Evolutionary conservation across 1,284 basidiomycete genomes (phyloP).

Genomic region (Rhodotorula sp.): DNA sequence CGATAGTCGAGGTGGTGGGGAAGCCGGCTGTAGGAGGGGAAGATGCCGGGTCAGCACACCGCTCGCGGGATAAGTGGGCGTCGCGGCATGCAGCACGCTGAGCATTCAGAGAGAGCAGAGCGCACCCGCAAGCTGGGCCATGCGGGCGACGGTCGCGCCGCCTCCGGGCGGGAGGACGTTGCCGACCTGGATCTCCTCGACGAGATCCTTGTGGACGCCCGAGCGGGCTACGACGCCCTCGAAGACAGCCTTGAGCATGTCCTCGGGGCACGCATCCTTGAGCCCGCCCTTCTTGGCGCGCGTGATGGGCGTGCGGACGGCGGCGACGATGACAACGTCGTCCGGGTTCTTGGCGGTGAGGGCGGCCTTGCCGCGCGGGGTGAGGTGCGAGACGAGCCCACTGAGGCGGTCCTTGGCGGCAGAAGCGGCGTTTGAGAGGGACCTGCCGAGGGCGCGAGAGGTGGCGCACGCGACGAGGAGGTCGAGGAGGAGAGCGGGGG

Average conservation of each 20-base stretch:
- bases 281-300: constrained; percentile 56
- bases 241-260: constrained; percentile 80
- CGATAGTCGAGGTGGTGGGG: constrained; percentile 74
- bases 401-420: constrained; percentile 32
- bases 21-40: constrained; percentile 84
- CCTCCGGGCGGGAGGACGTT: constrained; percentile 92
- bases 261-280: constrained; percentile 84
- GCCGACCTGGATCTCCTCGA: constrained; percentile 88
- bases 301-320: constrained; percentile 85
- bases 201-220: constrained; percentile 72
- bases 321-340: constrained; percentile 85
- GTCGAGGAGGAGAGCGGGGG: not conserved
- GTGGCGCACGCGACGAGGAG: no score
- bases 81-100: not conserved
- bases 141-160: constrained; percentile 85
- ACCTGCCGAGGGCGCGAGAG: not conserved
- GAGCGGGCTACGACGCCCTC: constrained; percentile 62
- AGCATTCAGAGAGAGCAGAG: not conserved
- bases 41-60: constrained; percentile 48
- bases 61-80: no score
- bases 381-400: constrained; percentile 35
- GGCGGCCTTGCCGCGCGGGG: constrained; percentile 54
- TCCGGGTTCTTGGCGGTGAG: constrained; percentile 65
- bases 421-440: constrained; percentile 9
- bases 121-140: constrained; percentile 74